Percentiles rank a stretch among this genome's conserved stretches.
These are phyloP conservation scores for Erythrobasidium yunnanense DNA, from an alignment of 768 basidiomycete species.

Conservation along the genomic window DNA sequence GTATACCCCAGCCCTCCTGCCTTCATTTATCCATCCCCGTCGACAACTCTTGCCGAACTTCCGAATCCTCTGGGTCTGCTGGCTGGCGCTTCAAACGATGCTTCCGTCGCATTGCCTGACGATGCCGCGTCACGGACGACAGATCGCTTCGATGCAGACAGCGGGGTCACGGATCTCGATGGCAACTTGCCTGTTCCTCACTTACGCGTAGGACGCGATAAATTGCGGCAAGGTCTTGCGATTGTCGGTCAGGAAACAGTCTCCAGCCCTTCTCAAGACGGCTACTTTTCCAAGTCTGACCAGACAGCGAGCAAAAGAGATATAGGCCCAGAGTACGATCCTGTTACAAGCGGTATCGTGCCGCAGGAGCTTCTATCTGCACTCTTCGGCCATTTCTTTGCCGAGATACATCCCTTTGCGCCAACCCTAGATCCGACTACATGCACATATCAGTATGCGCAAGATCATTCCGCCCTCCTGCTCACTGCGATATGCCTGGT, in stretches of 20 bases:
- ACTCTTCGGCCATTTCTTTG: neutral
- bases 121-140: neutral
- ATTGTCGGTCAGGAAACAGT: neutral
- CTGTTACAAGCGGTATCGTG: neutral
- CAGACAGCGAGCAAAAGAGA: neutral
- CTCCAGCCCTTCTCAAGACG: neutral
- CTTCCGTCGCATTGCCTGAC: neutral
- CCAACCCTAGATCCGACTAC: neutral
- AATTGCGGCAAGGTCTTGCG: neutral
- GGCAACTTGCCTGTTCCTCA: neutral
- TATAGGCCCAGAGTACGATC: neutral
- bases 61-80: neutral
- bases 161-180: neutral
- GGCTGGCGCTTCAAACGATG: neutral
- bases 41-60: neutral
- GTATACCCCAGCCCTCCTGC: no score
- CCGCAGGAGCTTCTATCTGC: neutral
- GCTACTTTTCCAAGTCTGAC: neutral
- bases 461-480: neutral
- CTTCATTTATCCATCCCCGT: no score
- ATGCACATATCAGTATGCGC: neutral
- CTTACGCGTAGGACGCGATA: neutral
- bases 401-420: neutral
- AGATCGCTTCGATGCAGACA: neutral
- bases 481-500: neutral